These are phyloP conservation scores for Penicillium freii DNA, from an alignment of 2,329 filamentous ascomycete species.

Conservation along the genomic window DNA sequence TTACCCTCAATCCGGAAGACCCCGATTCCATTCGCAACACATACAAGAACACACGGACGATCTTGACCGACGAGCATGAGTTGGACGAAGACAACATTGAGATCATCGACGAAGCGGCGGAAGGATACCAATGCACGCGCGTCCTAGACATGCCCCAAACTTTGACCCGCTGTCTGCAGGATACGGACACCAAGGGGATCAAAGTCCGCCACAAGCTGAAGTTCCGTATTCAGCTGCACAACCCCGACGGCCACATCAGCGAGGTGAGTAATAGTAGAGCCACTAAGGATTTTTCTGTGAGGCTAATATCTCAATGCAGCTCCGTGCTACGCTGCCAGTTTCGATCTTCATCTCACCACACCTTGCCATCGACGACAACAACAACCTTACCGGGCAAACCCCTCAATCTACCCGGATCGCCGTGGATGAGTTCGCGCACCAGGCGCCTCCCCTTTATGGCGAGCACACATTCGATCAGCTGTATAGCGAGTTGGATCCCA, in stretches of 20 bases:
- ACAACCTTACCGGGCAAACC: conserved; percentile 68
- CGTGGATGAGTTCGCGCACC: conserved; percentile 57
- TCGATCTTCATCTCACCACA: conserved; percentile 96
- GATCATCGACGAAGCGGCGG: conserved; percentile 56
- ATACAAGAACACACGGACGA: conserved; percentile 63
- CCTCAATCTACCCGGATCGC: conserved; percentile 50
- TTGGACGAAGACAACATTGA: conserved; percentile 63
- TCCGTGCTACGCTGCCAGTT: conserved; percentile 85
- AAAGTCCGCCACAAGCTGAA: conserved; percentile 92
- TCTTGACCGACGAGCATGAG: conserved; percentile 66
- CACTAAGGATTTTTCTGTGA: not conserved
- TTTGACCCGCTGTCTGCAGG: conserved; percentile 80
- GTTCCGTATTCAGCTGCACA: conserved; percentile 84
- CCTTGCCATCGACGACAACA: conserved; percentile 81
- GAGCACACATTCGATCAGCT: conserved; percentile 86
- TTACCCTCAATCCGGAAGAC: conserved; percentile 53
- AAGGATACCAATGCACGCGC: conserved; percentile 61
- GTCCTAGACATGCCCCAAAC: conserved; percentile 72
- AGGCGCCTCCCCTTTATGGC: conserved; percentile 89
- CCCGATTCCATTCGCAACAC: conserved; percentile 41
- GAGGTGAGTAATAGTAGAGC: conserved; percentile 57
- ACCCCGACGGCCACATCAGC: conserved; percentile 91
- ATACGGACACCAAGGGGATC: conserved; percentile 83
- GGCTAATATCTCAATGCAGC: conserved; percentile 45
- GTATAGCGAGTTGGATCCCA: conserved; percentile 80